These are phyloP conservation scores for Amanita pallidorosea DNA, from an alignment of 768 basidiomycete genomes.

Conservation along the genomic window DNA sequence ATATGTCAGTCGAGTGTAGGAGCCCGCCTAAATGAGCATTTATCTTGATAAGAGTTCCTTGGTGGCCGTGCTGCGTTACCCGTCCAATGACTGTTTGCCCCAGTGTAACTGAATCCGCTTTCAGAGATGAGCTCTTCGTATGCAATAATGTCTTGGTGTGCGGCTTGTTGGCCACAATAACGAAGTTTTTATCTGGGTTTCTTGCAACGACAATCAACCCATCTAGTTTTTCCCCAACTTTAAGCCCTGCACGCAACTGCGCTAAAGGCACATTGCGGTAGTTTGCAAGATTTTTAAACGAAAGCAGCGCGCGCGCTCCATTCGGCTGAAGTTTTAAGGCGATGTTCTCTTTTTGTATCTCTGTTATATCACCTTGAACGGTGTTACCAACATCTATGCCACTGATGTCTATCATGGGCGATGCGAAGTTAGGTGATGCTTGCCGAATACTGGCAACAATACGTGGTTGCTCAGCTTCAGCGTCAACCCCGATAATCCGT, in stretches of 20 bases:
- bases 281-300: slow-evolving; percentile 80
- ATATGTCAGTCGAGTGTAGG: slow-evolving; percentile 71
- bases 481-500: slow-evolving; percentile 57
- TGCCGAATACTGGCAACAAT: slow-evolving; percentile 85
- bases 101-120: slow-evolving; percentile 52
- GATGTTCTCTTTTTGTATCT: slow-evolving; percentile 80
- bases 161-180: slow-evolving; percentile 72
- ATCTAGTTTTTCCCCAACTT: slow-evolving; percentile 57
- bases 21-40: slow-evolving; percentile 60
- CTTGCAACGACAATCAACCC: slow-evolving; percentile 85
- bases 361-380: slow-evolving; percentile 59
- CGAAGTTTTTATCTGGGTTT: slow-evolving; percentile 75
- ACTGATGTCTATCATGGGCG: slow-evolving; percentile 47
- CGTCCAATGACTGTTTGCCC: slow-evolving; percentile 76
- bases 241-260: slow-evolving; percentile 52
- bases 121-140: slow-evolving; percentile 36
- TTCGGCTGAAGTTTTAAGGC: slow-evolving; percentile 64
- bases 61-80: slow-evolving; percentile 61
- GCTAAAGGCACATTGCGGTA: slow-evolving; percentile 54
- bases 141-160: slow-evolving; percentile 39
- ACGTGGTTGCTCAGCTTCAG: slow-evolving; percentile 42
- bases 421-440: slow-evolving; percentile 40
- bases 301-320: slow-evolving; percentile 69
- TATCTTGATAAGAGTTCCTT: slow-evolving; percentile 73
- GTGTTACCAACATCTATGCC: slow-evolving; percentile 68